Evolutionary conservation across 2,329 filamentous ascomycete genomes (phyloP), one percentile per base, ranked within the genome.

Genomic region (Endothia cerciana): DNA sequence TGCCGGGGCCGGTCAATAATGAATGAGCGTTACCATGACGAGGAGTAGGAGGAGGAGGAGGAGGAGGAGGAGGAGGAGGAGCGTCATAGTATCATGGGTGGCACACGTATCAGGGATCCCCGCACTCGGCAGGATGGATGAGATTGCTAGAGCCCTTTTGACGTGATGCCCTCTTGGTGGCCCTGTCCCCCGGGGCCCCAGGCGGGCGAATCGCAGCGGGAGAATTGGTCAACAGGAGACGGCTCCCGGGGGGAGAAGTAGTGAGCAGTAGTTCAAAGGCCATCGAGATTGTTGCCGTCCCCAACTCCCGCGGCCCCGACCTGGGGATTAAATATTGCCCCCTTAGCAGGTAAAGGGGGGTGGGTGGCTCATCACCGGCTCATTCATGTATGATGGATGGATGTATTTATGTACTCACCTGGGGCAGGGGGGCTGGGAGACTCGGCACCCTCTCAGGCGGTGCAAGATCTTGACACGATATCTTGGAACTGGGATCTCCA

Each of bases 241-340:
- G n/a, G n/a, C n/a, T n/a, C n/a, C n/a, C n/a, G 28, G 25, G 13
- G 49, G 25, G 13, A n/a, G 19, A 8, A 10, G 19, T 5, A 22
- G n/a, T n/a, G n/a, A n/a, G n/a, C n/a, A n/a, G 43, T 11, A 30
- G 17, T 30, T 13, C 13, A 30, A 17, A 30, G 49, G 49, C 28
- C 28, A n/a, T 22, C 51, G 15, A 55, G 15, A 22, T 19, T 13
- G 40, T 3, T 60, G 58, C 59, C 59, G 59, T 61, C 45, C 45
- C 43, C 45, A 61, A 61, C 33, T 61, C 59, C 59, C 59, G 59
- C 28, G 25, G 43, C 11, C 47, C 13, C 28, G 22, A 22, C 22
- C 22, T 49, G 22, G 25, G 47, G 47, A 51, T 51, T 22, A 51
- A 51, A 51, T 51, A 51, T 51, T 51, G 47, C 3, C 47, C 33